A percentile compares a stretch with the other conserved stretches of the same genome.
Conservation (phyloP, 352 stramenopile species). For the Phytophthora hybrid region DNA sequence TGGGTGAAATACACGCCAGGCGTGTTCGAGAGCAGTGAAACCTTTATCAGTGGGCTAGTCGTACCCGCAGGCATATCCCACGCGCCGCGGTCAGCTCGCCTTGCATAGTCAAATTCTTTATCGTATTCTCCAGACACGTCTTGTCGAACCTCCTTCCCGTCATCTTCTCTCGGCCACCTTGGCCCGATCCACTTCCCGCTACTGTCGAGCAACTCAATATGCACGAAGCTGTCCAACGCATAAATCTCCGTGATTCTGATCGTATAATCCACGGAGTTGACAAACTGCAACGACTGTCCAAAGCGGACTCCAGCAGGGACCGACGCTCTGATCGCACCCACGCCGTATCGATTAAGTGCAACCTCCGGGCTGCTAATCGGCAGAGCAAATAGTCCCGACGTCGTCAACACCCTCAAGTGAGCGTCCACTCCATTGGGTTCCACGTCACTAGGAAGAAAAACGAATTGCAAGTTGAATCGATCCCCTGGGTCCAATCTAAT, state of each 20-base stretch:
- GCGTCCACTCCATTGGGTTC: conserved; percentile 34
- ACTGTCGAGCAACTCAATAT: conserved; percentile 36
- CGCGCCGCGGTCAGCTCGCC: conserved; percentile 23
- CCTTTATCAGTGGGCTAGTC: conserved; percentile 49
- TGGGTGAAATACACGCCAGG: conserved; percentile 48
- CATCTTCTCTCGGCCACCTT: conserved; percentile 27
- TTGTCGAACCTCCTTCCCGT: conserved; percentile 13
- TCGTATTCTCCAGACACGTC: conserved; percentile 34
- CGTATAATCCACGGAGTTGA: conserved; percentile 49
- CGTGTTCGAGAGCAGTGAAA: conserved; percentile 36
- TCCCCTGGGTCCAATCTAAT: conserved; percentile 47
- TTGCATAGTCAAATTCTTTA: conserved; percentile 24
- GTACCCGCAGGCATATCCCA: conserved; percentile 53
- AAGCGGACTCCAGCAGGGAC: conserved; percentile 46
- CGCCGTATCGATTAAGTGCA: conserved; percentile 39
- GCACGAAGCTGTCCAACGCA: conserved; percentile 46
- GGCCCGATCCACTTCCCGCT: conserved; percentile 34
- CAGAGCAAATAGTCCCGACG: conserved; percentile 56
- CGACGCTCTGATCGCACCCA: conserved; percentile 37
- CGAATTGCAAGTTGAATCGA: conserved; percentile 46
- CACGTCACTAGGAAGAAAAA: conserved; percentile 46
- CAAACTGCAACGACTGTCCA: conserved; percentile 45
- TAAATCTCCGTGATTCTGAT: conserved; percentile 65
- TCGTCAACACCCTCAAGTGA: conserved; percentile 54
- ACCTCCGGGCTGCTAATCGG: conserved; percentile 43